Evolutionary conservation across 2,329 filamentous ascomycete genomes (phyloP), one percentile per base, ranked within the genome.

Genomic region (Xylaria sp.): DNA sequence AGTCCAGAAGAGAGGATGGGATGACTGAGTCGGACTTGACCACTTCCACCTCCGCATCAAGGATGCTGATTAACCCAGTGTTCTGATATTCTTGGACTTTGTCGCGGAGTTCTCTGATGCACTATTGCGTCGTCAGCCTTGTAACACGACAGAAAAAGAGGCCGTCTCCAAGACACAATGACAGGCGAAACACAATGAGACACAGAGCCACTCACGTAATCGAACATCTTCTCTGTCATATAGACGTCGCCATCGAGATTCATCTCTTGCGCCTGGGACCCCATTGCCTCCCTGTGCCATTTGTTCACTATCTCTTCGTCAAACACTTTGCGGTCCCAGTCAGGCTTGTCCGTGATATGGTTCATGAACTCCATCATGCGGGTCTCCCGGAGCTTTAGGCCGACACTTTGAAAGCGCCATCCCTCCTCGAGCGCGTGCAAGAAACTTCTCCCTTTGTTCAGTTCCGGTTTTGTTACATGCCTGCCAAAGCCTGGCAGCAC

Each of bases 11-110:
- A 0, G 79, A 73, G 0, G 75, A 61, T 0, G 82, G 68, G 1
- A 89, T 75, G 2, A 80, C 75, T 0, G 72, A 78, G 73, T 89
- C 87, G 1, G 86, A 86, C 72, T 89, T 89, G 65, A 82, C 83
- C 4, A 88, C 79, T 56, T 80, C 80, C 8, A 73, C 28, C 36
- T 72, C 70, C 1, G 80, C 80, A 61, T 86, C 84, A 25, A 85
- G 77, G 0, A 83, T 79, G 2, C 79, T 78, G 3, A 86, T 73
- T 23, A 83, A 77, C 0, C 78, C 72, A 28, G 77, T 80, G 20
- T 78, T 70, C 64, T 82, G 77, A 62, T 81, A 80, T 25, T 82
- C 76, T 23, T 75, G 73, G 1, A 83, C 84, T 71, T 87, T 86
- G 68, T 82, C 83, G 8, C 78, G 80, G 1, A 87, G 78, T 66